These are phyloP conservation scores for Lactarius hengduanensis DNA, from an alignment of 768 basidiomycete genomes.

Conservation along the genomic window DNA sequence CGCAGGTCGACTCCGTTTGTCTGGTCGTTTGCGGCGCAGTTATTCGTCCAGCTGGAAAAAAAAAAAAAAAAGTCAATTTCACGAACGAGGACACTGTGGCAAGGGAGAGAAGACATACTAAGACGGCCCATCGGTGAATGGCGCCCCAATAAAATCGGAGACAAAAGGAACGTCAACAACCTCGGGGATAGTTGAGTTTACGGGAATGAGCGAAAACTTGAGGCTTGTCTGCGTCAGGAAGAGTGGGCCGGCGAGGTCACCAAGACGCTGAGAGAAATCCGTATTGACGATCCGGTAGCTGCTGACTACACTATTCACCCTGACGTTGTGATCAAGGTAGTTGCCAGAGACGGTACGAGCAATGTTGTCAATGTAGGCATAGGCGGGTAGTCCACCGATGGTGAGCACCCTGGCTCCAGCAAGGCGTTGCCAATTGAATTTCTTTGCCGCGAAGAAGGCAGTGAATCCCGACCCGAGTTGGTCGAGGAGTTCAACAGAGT, in stretches of 20 bases:
- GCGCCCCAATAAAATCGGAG: slow-evolving; percentile 45
- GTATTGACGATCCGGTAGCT: slow-evolving; percentile 47
- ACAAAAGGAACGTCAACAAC: slow-evolving; percentile 53
- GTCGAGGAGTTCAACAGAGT: slow-evolving; percentile 50
- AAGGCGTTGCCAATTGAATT: slow-evolving; percentile 58
- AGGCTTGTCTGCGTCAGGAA: slow-evolving; percentile 48
- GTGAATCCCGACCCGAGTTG: slow-evolving; percentile 48
- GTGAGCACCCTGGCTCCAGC: slow-evolving; percentile 56
- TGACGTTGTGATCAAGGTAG: slow-evolving; percentile 59
- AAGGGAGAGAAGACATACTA: slow-evolving; percentile 43
- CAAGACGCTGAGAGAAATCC: slow-evolving; percentile 57
- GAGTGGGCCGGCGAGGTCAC: slow-evolving; percentile 52
- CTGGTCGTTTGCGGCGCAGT: slow-evolving; percentile 50
- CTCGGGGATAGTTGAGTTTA: slow-evolving; percentile 47
- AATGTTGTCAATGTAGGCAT: slow-evolving; percentile 54
- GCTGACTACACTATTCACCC: slow-evolving; percentile 61
- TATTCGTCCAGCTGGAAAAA: slow-evolving; percentile 50
- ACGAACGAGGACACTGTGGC: neutral
- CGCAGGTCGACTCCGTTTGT: slow-evolving; percentile 56
- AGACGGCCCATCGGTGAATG: slow-evolving; percentile 50
- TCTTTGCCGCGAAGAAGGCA: slow-evolving; percentile 41
- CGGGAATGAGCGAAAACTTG: slow-evolving; percentile 48
- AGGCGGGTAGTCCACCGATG: slow-evolving; percentile 54
- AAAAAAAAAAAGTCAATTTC: neutral
- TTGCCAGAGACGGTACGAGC: slow-evolving; percentile 61